Conservation (phyloP, 2,329 filamentous ascomycete genomes). For the Trichophyton verrucosum region DNA sequence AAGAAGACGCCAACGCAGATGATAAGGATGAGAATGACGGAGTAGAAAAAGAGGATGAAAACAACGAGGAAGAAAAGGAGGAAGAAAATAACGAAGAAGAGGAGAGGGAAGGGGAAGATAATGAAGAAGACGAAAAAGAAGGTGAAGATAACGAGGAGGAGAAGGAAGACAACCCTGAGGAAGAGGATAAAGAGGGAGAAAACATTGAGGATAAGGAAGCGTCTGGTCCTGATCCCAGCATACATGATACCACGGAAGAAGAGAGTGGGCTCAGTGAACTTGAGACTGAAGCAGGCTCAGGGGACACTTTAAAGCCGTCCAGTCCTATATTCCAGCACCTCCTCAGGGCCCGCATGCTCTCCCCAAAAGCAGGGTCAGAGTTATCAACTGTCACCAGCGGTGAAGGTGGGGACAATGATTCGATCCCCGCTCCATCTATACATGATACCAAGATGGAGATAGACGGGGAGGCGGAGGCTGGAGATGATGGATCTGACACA, state of each 20-base stretch:
- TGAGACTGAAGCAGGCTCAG: slow-evolving; percentile 33
- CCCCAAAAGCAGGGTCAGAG: slow-evolving; percentile 13
- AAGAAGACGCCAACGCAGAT: background rate
- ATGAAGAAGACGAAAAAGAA: background rate
- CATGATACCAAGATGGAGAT: slow-evolving; percentile 8
- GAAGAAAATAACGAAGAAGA: background rate
- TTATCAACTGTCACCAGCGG: slow-evolving; percentile 13
- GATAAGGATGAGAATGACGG: background rate
- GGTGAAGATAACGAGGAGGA: slow-evolving; percentile 20
- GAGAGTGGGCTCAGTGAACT: slow-evolving; percentile 59
- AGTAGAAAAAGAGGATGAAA: background rate
- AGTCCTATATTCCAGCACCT: slow-evolving; percentile 10
- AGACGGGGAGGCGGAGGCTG: slow-evolving; percentile 4
- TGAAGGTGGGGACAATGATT: slow-evolving; percentile 11
- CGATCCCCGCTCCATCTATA: slow-evolving; percentile 6
- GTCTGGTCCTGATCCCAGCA: slow-evolving; percentile 39
- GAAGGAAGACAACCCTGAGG: slow-evolving; percentile 31
- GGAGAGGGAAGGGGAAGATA: background rate
- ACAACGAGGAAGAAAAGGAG: background rate
- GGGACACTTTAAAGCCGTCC: background rate
- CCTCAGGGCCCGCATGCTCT: slow-evolving; percentile 7
- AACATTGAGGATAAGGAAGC: slow-evolving; percentile 29
- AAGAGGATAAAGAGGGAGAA: slow-evolving; percentile 33
- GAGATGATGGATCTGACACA: slow-evolving; percentile 4
- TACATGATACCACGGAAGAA: slow-evolving; percentile 54